Evolutionary conservation across 352 stramenopile genomes (phyloP).

Genomic region (Hyaloperonospora arabidopsidis): DNA sequence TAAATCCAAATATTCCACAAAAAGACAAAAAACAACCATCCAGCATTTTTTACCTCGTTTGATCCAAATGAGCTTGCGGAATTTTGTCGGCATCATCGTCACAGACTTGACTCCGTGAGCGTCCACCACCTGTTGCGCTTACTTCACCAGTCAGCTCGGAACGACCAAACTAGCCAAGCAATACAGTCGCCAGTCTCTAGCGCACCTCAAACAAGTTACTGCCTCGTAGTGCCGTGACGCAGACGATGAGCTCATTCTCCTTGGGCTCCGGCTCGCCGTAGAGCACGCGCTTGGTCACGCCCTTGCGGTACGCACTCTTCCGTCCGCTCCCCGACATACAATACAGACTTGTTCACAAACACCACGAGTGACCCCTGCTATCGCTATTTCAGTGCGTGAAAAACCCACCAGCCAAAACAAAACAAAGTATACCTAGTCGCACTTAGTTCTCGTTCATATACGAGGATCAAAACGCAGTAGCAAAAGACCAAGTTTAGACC

Average conservation of each 20-base stretch:
- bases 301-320: constrained; percentile 89
- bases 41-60: constrained; percentile 69
- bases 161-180: background rate
- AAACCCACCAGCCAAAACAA: background rate
- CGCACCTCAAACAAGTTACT: constrained; percentile 95
- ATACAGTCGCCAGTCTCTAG: background rate
- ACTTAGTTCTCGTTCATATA: too few relatives aligned
- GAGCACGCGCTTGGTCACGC: constrained; percentile 87
- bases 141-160: constrained; percentile 2
- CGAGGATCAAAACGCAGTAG: too few relatives aligned
- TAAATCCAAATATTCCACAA: too few relatives aligned
- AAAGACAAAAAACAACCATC: background rate
- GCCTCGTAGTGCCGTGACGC: constrained; percentile 87
- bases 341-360: background rate
- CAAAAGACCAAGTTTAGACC: too few relatives aligned
- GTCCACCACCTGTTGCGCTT: constrained; percentile 44
- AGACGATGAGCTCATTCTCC: constrained; percentile 87
- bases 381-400: background rate
- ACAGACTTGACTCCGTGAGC: constrained; percentile 55
- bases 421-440: too few relatives aligned
- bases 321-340: constrained; percentile 81
- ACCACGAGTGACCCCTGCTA: background rate
- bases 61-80: constrained; percentile 98
- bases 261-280: constrained; percentile 87
- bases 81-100: constrained; percentile 96